These are phyloP conservation scores for Trametes punicea DNA, from an alignment of 768 basidiomycete species.

Conservation along the genomic window DNA sequence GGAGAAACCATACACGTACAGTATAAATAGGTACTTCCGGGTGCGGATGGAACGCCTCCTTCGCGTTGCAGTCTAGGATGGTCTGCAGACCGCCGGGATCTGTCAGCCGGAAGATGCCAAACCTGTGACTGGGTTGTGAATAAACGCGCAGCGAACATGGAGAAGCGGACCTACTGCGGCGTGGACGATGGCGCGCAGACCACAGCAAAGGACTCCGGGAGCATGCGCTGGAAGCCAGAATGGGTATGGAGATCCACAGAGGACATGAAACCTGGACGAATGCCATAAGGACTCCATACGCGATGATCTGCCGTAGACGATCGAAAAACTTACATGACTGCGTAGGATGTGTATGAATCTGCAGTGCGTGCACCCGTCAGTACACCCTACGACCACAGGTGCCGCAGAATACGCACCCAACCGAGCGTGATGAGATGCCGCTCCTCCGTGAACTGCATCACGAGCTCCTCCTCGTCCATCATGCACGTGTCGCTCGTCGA, in stretches of 20 bases:
- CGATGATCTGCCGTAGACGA: not conserved
- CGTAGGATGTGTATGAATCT: slow-evolving; percentile 93
- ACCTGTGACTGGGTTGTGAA: slow-evolving; percentile 40
- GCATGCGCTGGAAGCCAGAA: slow-evolving; percentile 83
- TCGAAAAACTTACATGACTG: slow-evolving; percentile 64
- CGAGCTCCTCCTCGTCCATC: slow-evolving; percentile 88
- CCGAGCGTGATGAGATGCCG: slow-evolving; percentile 81
- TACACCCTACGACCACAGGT: not conserved
- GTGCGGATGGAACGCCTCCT: slow-evolving; percentile 85
- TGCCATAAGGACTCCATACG: slow-evolving; percentile 4
- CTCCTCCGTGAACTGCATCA: slow-evolving; percentile 81
- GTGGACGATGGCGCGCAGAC: slow-evolving; percentile 82
- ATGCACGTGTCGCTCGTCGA: slow-evolving; percentile 90
- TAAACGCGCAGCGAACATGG: slow-evolving; percentile 2
- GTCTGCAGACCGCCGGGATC: slow-evolving; percentile 80
- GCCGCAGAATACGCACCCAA: slow-evolving; percentile 58
- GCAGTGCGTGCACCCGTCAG: slow-evolving; percentile 4
- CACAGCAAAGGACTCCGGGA: slow-evolving; percentile 90
- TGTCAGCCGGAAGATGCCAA: slow-evolving; percentile 87
- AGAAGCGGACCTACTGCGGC: slow-evolving; percentile 53
- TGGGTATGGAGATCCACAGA: slow-evolving; percentile 93
- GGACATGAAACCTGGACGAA: slow-evolving; percentile 76
- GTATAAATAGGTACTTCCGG: slow-evolving; percentile 83
- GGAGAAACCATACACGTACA: slow-evolving; percentile 41
- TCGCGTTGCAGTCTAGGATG: slow-evolving; percentile 62